These are phyloP conservation scores for Articulospora tetracladia DNA, from an alignment of 495 filamentous ascomycete genomes.

Conservation along the genomic window DNA sequence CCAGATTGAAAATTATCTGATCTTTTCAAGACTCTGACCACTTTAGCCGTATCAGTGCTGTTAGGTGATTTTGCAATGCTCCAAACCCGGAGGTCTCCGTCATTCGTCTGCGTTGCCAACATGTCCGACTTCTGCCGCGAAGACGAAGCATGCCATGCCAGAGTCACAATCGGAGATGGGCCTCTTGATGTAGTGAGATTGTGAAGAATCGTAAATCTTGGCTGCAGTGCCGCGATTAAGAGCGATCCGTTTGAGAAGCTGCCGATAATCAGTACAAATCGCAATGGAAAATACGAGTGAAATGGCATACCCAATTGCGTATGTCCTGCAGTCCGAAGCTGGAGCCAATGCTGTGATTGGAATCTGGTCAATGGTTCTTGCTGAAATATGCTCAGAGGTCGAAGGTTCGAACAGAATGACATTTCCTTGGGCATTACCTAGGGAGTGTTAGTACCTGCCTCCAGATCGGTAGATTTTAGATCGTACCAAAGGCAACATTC, in stretches of 20 bases:
- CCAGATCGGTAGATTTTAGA: background rate
- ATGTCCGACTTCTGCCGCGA: constrained; percentile 98
- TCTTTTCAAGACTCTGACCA: constrained; percentile 82
- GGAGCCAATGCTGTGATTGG: constrained; percentile 91
- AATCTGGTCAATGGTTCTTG: constrained; percentile 85
- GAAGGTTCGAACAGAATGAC: constrained; percentile 92
- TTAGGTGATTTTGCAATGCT: constrained; percentile 85
- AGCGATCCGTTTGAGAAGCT: constrained; percentile 97
- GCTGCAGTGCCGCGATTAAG: constrained; percentile 81
- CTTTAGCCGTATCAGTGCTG: constrained; percentile 70
- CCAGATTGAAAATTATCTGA: constrained; percentile 69
- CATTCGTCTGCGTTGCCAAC: constrained; percentile 86
- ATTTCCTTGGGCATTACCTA: constrained; percentile 87
- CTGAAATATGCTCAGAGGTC: constrained; percentile 88
- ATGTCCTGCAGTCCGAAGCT: constrained; percentile 88
- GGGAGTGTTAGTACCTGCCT: constrained; percentile 27
- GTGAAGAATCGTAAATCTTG: constrained; percentile 91
- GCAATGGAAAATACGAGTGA: constrained; percentile 1
- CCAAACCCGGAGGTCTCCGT: constrained; percentile 95
- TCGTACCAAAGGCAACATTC: constrained; percentile 83
- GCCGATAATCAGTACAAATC: constrained; percentile 26
- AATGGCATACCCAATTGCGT: constrained; percentile 78
- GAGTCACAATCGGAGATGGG: constrained; percentile 83
- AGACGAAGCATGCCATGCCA: constrained; percentile 97
- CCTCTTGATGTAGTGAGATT: constrained; percentile 78